Evolutionary conservation across 2,329 filamentous ascomycete genomes (phyloP), one percentile per base, ranked within the genome.

Genomic region (Ascochyta fabae): DNA sequence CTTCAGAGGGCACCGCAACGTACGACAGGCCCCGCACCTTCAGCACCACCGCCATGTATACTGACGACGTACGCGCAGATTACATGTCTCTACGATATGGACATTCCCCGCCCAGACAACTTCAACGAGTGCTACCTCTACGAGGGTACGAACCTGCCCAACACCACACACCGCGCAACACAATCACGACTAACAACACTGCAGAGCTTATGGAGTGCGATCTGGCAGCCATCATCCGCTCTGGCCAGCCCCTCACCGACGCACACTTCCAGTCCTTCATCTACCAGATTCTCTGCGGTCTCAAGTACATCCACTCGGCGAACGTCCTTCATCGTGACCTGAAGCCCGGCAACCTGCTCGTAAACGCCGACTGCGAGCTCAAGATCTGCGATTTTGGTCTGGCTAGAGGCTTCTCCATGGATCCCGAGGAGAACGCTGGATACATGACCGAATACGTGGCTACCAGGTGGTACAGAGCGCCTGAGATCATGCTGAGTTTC

Each of bases 391-490:
- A 99, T 80, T 99, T 99, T 73, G 95, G 95, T 69, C 84, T 99
- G 55, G 95, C 95, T 5, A 87, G 95, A 83, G 95, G 95, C 55
- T 98, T 99, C 82, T 97, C 93, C 3, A 88, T 96, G 71, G 94
- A 98, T 66, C 95, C 95, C 1, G 92, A 99, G 77, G 94, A 99
- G 80, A 98, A 98, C 75, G 95, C 95, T 16, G 95, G 95, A 22
- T 99, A 98, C 79, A 98, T 99, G 95, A 99, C 95, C 10, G 95
- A 99, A 79, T 99, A 99, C 72, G 95, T 99, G 52, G 95, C 95
- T 46, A 99, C 95, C 48, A 86, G 95, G 81, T 99, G 95, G 95
- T 99, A 99, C 78, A 89, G 95, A 79, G 95, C 95, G 3, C 95
- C 95, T 5, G 95, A 99, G 78, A 99, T 99, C 69, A 99, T 99